Base-by-base conservation (phyloP, 1,139 yeast genomes). In the Hansenula sp. region DNA sequence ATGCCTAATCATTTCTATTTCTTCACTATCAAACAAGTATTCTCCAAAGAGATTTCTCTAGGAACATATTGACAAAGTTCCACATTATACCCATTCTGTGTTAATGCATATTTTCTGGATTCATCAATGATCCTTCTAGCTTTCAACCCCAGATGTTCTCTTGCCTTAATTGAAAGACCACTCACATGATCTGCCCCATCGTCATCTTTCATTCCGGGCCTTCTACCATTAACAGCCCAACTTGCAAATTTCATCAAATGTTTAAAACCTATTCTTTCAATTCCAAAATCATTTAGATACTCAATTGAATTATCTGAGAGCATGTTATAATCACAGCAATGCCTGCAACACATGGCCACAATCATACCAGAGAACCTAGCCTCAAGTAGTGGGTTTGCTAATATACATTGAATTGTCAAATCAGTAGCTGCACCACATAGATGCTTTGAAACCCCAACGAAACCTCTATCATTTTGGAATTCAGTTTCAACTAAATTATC, bases 321-420 rank as follows among this genome's bases (percentile, higher is more conserved):
- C 21, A 47, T 53, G 0, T 59, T 52, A 32, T 59, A 51, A 31
- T 55, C 51, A 58, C 97, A 90, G n/a, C 83, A 81, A 59, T 90
- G 97, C 47, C 97, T 73, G 62, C 97, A 90, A 58, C 97, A 90
- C 87, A 90, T 82, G n/a, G 97, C 97, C 37, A 90, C 87, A 36
- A 85, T 66, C 47, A 85, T 62, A 0, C 94, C 95, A 2, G 67
- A 63, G 43, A 80, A 61, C 21, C 47, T 45, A 36, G 49, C 43
- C 31, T 49, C 46, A 13, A 54, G 42, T 4, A 43, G 27, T 7
- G 52, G 41, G 24, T 79, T 74, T 46, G 80, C 81, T 28, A 72
- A 50, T 2, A 88, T 60, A 67, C 90, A 85, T 52, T 81, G 73
- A 33, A 90, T 63, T 0, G 96, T 85, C 41, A 90, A 68, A 60